Evolutionary conservation across 352 stramenopile species (phyloP).

Genomic region (Poterioochromonas sp.): DNA sequence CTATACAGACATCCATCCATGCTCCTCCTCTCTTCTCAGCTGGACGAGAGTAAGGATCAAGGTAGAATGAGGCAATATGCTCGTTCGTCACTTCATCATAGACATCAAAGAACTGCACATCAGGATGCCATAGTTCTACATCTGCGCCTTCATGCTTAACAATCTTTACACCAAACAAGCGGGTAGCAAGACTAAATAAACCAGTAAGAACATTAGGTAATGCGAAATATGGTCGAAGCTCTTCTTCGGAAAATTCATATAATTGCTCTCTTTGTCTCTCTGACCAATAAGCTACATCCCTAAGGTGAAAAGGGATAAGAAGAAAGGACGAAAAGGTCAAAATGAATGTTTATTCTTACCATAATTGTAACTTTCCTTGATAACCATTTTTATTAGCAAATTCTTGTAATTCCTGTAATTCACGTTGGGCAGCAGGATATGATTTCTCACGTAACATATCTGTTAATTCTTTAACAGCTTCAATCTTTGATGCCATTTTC

Average conservation of each 20-base stretch:
- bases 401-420: conserved; percentile 74
- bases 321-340: too few relatives aligned
- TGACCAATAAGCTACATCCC: conserved; percentile 87
- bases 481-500: conserved; percentile 90
- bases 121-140: conserved; percentile 79
- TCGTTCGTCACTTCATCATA: conserved; percentile 60
- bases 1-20: conserved; percentile 95
- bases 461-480: conserved; percentile 79
- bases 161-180: conserved; percentile 87
- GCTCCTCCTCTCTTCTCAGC: conserved; percentile 91
- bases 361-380: conserved; percentile 65
- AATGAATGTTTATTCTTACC: too few relatives aligned
- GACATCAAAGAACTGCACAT: conserved; percentile 92
- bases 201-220: conserved; percentile 85
- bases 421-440: conserved; percentile 68
- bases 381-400: conserved; percentile 58
- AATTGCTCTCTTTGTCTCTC: conserved; percentile 87
- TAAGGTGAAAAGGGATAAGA: too few relatives aligned
- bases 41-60: conserved; percentile 91
- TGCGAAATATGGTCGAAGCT: conserved; percentile 92
- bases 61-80: conserved; percentile 86
- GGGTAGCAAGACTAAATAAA: conserved; percentile 82
- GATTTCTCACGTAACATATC: conserved; percentile 82
- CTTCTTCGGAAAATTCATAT: conserved; percentile 89
- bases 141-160: conserved; percentile 58